Conservation (phyloP, 371 early-diverging fungal species). For the Cladochytrium tenue region DNA sequence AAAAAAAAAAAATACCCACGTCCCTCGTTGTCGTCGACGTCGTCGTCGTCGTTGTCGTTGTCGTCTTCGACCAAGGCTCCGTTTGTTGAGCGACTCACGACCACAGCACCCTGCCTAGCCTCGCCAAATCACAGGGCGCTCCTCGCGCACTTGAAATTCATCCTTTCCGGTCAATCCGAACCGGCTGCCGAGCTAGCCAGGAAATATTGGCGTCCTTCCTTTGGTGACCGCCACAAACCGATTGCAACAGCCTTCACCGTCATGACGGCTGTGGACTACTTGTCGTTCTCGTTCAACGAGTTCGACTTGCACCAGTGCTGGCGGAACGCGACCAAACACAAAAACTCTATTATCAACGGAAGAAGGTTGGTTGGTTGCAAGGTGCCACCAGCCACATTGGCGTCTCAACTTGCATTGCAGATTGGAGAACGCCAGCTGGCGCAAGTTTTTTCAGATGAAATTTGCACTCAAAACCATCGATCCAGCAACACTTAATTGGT, state of each 20-base stretch:
- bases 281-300: conserved; percentile 31
- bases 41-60: no score
- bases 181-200: no score
- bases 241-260: background rate
- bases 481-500: conserved; percentile 35
- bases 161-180: no score
- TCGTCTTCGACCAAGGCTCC: no score
- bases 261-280: conserved; percentile 33
- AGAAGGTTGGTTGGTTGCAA: conserved; percentile 21
- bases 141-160: no score
- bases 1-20: no score
- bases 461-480: conserved; percentile 32
- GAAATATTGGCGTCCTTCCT: background rate
- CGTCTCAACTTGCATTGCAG: conserved; percentile 17
- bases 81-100: no score
- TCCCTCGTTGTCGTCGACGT: no score
- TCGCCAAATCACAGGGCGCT: no score
- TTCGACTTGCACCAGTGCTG: conserved; percentile 38
- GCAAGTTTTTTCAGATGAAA: conserved; percentile 43
- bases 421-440: conserved; percentile 43
- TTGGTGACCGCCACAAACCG: background rate
- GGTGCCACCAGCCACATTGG: background rate
- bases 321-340: conserved; percentile 34
- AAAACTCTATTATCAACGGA: conserved; percentile 38
- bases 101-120: no score